These are phyloP conservation scores for Starmerella etchellsii DNA, from an alignment of 805 yeast genomes.

Conservation along the genomic window DNA sequence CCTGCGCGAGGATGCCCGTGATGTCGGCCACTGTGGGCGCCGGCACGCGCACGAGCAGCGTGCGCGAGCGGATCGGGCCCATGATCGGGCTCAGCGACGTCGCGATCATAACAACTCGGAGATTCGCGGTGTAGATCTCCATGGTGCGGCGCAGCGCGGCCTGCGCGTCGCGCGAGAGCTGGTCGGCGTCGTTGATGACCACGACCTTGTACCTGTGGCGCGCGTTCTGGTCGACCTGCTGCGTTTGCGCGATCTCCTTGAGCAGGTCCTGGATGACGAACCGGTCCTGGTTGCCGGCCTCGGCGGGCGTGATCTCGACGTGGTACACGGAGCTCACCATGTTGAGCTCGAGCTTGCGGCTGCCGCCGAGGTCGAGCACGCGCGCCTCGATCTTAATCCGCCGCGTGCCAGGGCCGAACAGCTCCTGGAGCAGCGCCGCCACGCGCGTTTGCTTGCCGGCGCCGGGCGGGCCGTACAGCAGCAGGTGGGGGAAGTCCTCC, in stretches of 20 bases:
- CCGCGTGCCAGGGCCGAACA: constrained; percentile 74
- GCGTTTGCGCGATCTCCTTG: constrained; percentile 90
- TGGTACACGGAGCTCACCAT: constrained; percentile 87
- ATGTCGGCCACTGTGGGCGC: constrained; percentile 60
- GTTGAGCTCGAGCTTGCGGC: constrained; percentile 75
- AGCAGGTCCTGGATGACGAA: constrained; percentile 87
- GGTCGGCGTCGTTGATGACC: constrained; percentile 88
- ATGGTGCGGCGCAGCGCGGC: constrained; percentile 82
- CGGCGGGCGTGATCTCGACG: constrained; percentile 90
- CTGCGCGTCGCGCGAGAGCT: constrained; percentile 90
- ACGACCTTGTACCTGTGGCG: constrained; percentile 54
- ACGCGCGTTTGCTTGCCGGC: constrained; percentile 95
- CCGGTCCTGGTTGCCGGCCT: constrained; percentile 91
- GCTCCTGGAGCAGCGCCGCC: constrained; percentile 59
- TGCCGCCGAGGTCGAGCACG: constrained; percentile 50
- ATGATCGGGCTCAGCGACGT: constrained; percentile 86
- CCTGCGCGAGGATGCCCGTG: constrained; percentile 38
- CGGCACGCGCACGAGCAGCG: constrained; percentile 73
- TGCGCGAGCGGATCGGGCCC: constrained; percentile 88
- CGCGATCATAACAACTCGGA: constrained; percentile 72
- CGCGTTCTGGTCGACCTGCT: constrained; percentile 71
- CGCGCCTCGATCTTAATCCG: constrained; percentile 83
- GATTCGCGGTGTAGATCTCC: constrained; percentile 51
- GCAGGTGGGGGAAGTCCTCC: constrained; percentile 85
- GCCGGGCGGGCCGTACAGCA: constrained; percentile 92